phyloP scores from a whole-genome alignment of 2,329 filamentous ascomycete genomes.

The Penicillium sp. region DNA sequence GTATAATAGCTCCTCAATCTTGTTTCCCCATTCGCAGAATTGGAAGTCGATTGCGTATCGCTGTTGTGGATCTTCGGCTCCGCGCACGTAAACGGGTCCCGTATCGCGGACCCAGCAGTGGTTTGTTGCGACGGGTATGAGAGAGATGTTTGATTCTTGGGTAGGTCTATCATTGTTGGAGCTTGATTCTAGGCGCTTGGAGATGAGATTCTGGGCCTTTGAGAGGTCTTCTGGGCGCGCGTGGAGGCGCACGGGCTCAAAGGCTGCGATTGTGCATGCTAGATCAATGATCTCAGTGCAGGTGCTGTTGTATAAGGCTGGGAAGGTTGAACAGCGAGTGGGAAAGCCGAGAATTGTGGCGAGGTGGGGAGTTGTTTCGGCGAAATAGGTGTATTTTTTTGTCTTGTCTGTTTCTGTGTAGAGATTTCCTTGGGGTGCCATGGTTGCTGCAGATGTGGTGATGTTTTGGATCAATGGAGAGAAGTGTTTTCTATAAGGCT shows the following conservation, averaged over 20 bases:
- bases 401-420: conserved; percentile 8
- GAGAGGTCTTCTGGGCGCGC: conserved; percentile 23
- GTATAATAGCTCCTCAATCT: conserved; percentile 17
- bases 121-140: conserved; percentile 22
- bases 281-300: conserved; percentile 28
- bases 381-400: conserved; percentile 19
- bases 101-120: conserved; percentile 34
- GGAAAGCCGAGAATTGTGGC: conserved; percentile 31
- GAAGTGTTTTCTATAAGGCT: not conserved
- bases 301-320: conserved; percentile 18
- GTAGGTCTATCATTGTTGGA: not conserved
- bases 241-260: conserved; percentile 35
- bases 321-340: conserved; percentile 23
- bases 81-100: conserved; percentile 28
- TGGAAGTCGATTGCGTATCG: conserved; percentile 23
- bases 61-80: conserved; percentile 10
- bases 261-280: conserved; percentile 28
- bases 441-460: not conserved
- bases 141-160: conserved; percentile 12
- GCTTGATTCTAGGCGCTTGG: not conserved
- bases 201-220: conserved; percentile 12
- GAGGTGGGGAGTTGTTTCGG: conserved; percentile 24
- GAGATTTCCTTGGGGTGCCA: not conserved
- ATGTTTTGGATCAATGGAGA: not conserved
- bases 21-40: conserved; percentile 27